Evolutionary conservation across 1,139 yeast genomes (phyloP).

Genomic region (Zygosaccharomyces sapae): DNA sequence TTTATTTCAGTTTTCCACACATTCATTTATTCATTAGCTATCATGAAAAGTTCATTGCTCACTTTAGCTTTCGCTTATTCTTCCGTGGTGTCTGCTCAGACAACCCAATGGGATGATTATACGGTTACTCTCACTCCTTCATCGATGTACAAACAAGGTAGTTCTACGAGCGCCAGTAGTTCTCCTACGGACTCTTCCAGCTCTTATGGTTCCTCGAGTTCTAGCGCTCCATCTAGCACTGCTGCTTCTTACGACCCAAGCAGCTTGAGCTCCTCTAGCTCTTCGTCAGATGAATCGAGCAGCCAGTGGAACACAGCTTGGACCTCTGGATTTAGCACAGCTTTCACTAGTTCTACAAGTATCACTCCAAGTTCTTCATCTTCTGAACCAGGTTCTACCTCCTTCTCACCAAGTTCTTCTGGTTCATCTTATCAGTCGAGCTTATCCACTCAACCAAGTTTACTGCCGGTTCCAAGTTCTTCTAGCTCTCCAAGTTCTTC

Average conservation of each 20-base stretch:
- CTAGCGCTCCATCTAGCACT: too few species aligned
- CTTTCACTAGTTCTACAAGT: not conserved
- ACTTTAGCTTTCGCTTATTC: not conserved
- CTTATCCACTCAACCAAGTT: conserved; percentile 22
- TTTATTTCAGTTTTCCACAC: not conserved
- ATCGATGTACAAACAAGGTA: conserved; percentile 6
- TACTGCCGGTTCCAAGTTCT: too few species aligned
- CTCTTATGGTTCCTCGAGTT: not conserved
- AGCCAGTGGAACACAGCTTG: not conserved
- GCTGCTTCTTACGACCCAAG: too few species aligned
- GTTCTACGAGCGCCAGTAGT: not conserved
- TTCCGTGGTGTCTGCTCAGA: conserved; percentile 11
- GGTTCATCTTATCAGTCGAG: conserved; percentile 11
- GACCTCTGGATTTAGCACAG: not conserved
- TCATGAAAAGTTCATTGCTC: conserved; percentile 2
- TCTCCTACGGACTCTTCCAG: not conserved
- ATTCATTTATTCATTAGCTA: not conserved
- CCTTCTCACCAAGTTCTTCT: conserved; percentile 20
- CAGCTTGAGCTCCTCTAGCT: not conserved
- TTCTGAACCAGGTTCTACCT: not conserved
- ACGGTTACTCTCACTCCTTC: conserved; percentile 12
- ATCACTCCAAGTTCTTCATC: conserved; percentile 2
- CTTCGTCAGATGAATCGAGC: not conserved
- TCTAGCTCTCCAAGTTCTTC: too few species aligned
- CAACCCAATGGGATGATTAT: conserved; percentile 13